Evolutionary conservation across 768 basidiomycete genomes (phyloP), one percentile per base, ranked within the genome.

Genomic region (Rubroboletus satanas): DNA sequence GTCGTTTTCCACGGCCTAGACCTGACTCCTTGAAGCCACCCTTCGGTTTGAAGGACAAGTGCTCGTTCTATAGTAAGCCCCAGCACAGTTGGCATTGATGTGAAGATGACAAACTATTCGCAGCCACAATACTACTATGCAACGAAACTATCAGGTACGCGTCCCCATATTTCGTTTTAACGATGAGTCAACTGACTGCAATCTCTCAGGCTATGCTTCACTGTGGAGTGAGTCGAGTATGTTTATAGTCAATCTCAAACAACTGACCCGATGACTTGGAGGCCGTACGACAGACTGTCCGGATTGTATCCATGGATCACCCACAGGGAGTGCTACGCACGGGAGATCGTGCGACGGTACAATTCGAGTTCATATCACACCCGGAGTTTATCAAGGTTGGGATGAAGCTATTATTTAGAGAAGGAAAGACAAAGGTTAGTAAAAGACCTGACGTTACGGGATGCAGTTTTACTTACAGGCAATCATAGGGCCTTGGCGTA

Each of bases 341-440:
- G 0, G 97, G 97, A 5, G 97, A 99, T 66, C 83, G 94, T 32
- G 92, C 93, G 3, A 93, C 87, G 3, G 93, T 98, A n/a, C 81
- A 83, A 33, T 98, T 98, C 62, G 92, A 98, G 73, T 96, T 98
- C 66, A 90, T 96, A 51, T 87, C 90, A 14, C 87, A 89, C 51
- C 88, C 92, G 0, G 96, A 97, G 75, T 95, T 86, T 67, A 77
- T 98, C 59, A 94, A 95, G 69, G 87, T 87, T 61, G 95, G 95
- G 28, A 92, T 91, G 87, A 93, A 94, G 72, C 77, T 96, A 23
- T 73, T 99, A 12, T 94, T 98, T 70, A 79, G 96, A 38, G 97
- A 98, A 72, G 96, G 95, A 4, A 93, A 93, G 76, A 97, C 94
- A 1, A 98, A 97, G 79, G 93, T 86, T 48, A 33, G 76, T 65